Evolutionary conservation across 139 green algal genomes (phyloP).

Genomic region (Dunaliella sp.): DNA sequence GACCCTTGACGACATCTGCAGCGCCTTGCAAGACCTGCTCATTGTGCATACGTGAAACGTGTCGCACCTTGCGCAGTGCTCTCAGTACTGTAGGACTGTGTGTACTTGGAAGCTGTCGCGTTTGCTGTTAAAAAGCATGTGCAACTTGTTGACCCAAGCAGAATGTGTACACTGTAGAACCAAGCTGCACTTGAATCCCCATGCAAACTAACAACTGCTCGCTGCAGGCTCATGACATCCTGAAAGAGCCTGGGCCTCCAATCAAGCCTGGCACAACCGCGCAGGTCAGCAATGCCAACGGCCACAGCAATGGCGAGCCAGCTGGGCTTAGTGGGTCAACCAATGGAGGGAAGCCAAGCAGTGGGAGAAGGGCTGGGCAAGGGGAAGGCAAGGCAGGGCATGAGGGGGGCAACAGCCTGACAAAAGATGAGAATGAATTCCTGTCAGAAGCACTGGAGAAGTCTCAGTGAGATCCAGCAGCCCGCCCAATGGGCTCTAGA

Average conservation of each 20-base stretch:
- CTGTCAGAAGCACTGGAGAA: conserved; percentile 21
- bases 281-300: neutral
- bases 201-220: too few species aligned
- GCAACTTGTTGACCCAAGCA: neutral
- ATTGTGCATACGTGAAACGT: neutral
- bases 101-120: neutral
- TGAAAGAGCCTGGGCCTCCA: neutral
- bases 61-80: neutral
- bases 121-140: neutral
- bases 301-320: neutral
- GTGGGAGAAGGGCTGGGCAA: neutral
- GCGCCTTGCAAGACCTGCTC: too few species aligned
- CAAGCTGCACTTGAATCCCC: too few species aligned
- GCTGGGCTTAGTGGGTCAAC: neutral
- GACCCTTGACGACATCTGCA: too few species aligned
- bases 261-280: neutral
- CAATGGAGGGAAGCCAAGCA: neutral
- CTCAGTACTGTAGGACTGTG: neutral
- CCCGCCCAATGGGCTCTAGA: too few species aligned
- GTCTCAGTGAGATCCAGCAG: neutral
- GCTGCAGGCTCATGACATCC: neutral
- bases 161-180: too few species aligned
- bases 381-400: neutral
- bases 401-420: neutral
- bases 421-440: conserved; percentile 18